phyloP scores from a whole-genome alignment of 192 early-diverging fungal genomes.

The Neocallimastix lanati region DNA sequence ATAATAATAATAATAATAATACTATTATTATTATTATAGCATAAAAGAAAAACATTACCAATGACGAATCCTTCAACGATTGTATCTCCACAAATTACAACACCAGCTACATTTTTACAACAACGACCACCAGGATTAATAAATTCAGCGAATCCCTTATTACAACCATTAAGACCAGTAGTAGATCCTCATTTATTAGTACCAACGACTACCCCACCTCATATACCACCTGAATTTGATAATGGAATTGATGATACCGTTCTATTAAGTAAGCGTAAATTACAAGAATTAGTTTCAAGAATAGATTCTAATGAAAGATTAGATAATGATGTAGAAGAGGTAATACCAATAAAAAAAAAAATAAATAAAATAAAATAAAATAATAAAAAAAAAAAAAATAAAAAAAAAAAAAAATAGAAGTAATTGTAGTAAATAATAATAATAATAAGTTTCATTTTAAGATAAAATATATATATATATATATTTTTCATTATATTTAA shows the following conservation, averaged over 20 bases:
- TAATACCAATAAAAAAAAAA: constrained; percentile 3
- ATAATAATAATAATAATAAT: too few relatives aligned
- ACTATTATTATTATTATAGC: too few relatives aligned
- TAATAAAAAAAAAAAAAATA: too few relatives aligned
- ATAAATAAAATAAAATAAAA: too few relatives aligned
- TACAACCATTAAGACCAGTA: neutral
- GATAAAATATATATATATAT: too few relatives aligned
- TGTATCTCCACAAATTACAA: neutral
- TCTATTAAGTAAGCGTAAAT: constrained; percentile 54
- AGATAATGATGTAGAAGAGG: constrained; percentile 69
- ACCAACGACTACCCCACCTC: neutral
- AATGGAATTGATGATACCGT: constrained; percentile 9
- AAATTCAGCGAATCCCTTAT: neutral
- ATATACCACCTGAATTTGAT: neutral
- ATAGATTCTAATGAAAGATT: constrained; percentile 60
- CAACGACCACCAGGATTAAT: neutral
- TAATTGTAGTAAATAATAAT: too few relatives aligned
- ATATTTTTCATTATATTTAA: too few relatives aligned
- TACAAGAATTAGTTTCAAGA: constrained; percentile 68
- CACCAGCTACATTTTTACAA: neutral
- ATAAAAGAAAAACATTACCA: neutral
- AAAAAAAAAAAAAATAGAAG: too few relatives aligned
- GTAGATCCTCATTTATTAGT: neutral
- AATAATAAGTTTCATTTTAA: too few relatives aligned
- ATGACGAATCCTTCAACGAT: neutral